These are phyloP conservation scores for Fomes fomentarius DNA, from an alignment of 1,284 basidiomycete genomes.

Conservation along the genomic window DNA sequence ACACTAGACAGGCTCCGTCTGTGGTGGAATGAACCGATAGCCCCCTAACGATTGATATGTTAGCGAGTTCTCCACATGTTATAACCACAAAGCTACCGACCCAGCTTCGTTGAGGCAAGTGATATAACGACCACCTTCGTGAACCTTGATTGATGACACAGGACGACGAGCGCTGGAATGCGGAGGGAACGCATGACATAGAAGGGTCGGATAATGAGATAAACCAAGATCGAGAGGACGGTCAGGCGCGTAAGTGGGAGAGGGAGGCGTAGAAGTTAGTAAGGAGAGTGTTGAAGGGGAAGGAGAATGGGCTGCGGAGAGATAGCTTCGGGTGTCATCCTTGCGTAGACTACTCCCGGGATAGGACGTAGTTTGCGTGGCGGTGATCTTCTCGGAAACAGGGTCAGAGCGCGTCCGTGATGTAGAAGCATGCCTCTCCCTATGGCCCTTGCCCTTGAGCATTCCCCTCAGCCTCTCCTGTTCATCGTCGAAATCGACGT, in stretches of 20 bases:
- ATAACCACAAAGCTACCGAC: conserved; percentile 37
- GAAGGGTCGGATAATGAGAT: conserved; percentile 38
- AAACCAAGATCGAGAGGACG: conserved; percentile 11
- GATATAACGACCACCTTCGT: conserved; percentile 47
- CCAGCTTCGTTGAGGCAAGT: conserved; percentile 58
- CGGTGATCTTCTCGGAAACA: conserved; percentile 1
- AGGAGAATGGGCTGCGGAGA: conserved; percentile 50
- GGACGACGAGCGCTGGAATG: conserved; percentile 40
- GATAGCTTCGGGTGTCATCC: conserved; percentile 28
- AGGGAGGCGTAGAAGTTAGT: conserved; percentile 48
- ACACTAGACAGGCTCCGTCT: conserved; percentile 31
- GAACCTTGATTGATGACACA: conserved; percentile 47
- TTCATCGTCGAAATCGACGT: conserved; percentile 80
- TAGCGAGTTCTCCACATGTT: background rate
- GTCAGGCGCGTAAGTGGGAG: conserved; percentile 35
- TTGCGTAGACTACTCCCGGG: conserved; percentile 8
- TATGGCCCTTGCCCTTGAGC: conserved; percentile 54
- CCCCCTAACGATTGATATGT: conserved; percentile 17
- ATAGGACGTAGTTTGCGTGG: background rate
- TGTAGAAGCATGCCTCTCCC: conserved; percentile 37
- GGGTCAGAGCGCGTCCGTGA: conserved; percentile 12
- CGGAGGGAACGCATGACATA: conserved; percentile 57
- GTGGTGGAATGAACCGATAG: conserved; percentile 29
- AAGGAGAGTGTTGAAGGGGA: conserved; percentile 42
- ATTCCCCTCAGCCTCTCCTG: conserved; percentile 72